phyloP scores from a whole-genome alignment of 768 basidiomycete genomes.

The Filobasidium floriforme region DNA sequence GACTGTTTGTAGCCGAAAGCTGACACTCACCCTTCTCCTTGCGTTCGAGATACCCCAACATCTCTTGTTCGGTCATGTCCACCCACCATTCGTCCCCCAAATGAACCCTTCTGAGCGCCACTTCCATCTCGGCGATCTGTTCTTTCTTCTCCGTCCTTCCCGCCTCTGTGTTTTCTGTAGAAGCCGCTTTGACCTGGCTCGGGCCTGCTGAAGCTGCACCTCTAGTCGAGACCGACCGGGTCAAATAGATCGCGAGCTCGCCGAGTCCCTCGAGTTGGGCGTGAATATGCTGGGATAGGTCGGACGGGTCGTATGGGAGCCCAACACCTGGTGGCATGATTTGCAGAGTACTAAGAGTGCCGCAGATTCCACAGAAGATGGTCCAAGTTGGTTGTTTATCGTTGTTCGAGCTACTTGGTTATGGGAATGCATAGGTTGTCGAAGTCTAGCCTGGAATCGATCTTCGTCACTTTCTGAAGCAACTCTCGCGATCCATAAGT shows the following conservation, averaged over 20 bases:
- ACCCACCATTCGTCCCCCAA: slow-evolving; percentile 22
- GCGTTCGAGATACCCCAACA: slow-evolving; percentile 4
- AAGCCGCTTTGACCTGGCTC: too few relatives aligned
- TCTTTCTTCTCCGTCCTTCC: not conserved
- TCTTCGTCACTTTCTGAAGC: too few relatives aligned
- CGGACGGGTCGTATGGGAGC: not conserved
- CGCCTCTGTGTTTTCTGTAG: not conserved
- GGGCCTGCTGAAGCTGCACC: too few relatives aligned
- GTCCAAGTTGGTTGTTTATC: too few relatives aligned
- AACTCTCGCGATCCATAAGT: too few relatives aligned
- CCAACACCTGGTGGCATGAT: too few relatives aligned
- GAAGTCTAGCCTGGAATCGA: too few relatives aligned
- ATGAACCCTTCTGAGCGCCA: not conserved
- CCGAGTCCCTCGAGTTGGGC: not conserved
- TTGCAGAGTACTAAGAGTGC: too few relatives aligned
- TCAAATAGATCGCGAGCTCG: not conserved
- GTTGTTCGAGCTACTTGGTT: too few relatives aligned
- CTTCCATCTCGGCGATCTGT: not conserved
- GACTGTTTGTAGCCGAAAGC: not conserved
- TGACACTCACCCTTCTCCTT: slow-evolving; percentile 14
- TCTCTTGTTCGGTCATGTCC: slow-evolving; percentile 14
- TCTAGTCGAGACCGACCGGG: not conserved
- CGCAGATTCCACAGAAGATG: too few relatives aligned
- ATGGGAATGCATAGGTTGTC: too few relatives aligned
- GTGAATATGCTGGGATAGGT: not conserved